Conservation (phyloP, 192 early-diverging fungal genomes). For the Coemansia sp. region DNA sequence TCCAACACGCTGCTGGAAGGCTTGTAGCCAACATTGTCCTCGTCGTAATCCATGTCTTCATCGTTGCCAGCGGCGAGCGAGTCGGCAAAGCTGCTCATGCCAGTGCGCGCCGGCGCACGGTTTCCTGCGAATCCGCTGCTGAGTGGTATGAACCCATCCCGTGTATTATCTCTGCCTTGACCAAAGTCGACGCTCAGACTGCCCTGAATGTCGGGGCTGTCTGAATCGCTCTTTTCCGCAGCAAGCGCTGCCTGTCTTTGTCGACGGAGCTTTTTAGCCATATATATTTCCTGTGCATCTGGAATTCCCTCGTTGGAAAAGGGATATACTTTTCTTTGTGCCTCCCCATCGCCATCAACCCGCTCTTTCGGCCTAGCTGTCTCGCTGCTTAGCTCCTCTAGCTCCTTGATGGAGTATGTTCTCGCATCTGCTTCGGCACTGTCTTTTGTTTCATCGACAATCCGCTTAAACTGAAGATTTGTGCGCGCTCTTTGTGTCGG, state of each 20-base stretch:
- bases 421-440: slow-evolving; percentile 1
- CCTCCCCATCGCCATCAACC: neutral
- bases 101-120: too few relatives aligned
- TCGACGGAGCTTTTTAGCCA: slow-evolving; percentile 45
- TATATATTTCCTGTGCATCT: slow-evolving; percentile 38
- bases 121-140: too few relatives aligned
- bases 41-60: too few relatives aligned
- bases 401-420: slow-evolving; percentile 16
- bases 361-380: slow-evolving; percentile 4
- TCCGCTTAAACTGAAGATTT: neutral
- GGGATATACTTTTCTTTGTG: slow-evolving; percentile 23
- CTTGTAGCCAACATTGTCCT: too few relatives aligned
- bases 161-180: too few relatives aligned
- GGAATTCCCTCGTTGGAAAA: slow-evolving; percentile 39
- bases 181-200: too few relatives aligned
- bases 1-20: too few relatives aligned
- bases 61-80: too few relatives aligned
- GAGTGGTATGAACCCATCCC: too few relatives aligned
- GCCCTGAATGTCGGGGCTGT: too few relatives aligned
- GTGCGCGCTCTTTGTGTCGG: neutral
- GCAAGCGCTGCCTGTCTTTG: slow-evolving; percentile 28
- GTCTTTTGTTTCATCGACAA: slow-evolving; percentile 4
- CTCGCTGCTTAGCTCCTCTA: slow-evolving; percentile 15
- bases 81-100: too few relatives aligned
- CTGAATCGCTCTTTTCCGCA: neutral